These are phyloP conservation scores for Schizophyllum commune DNA, from an alignment of 1,284 basidiomycete species.

Conservation along the genomic window DNA sequence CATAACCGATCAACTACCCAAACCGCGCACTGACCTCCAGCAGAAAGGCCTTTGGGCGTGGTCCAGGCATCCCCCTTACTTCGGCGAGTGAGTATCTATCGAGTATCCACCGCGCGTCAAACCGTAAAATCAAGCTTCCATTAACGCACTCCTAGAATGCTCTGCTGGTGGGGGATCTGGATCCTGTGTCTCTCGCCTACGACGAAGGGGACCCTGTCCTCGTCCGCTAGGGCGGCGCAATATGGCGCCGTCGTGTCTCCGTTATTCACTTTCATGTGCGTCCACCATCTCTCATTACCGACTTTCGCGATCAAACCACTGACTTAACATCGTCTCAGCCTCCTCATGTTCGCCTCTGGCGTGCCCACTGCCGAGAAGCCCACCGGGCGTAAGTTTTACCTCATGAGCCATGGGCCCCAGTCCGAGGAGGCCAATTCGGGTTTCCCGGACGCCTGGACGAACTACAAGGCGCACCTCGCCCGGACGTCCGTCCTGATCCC, in stretches of 20 bases:
- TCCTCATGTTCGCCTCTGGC: slow-evolving; percentile 64
- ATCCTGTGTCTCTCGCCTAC: slow-evolving; percentile 53
- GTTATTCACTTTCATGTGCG: slow-evolving; percentile 56
- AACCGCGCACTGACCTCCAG: neutral
- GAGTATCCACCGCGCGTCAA: neutral
- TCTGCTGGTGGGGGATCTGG: slow-evolving; percentile 74
- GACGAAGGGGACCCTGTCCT: slow-evolving; percentile 34
- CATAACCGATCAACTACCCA: neutral
- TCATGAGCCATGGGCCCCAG: slow-evolving; percentile 40
- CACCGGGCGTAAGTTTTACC: slow-evolving; percentile 56
- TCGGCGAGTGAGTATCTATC: slow-evolving; percentile 53
- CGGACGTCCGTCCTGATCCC: slow-evolving; percentile 63
- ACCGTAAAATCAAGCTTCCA: too few species aligned
- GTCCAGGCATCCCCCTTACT: slow-evolving; percentile 69
- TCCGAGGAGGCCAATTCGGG: slow-evolving; percentile 17
- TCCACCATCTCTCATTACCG: too few species aligned
- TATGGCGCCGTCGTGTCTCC: slow-evolving; percentile 56
- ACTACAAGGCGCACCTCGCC: slow-evolving; percentile 50
- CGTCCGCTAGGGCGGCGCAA: slow-evolving; percentile 42
- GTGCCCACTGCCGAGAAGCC: slow-evolving; percentile 71
- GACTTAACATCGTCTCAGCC: slow-evolving; percentile 22
- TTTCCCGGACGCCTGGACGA: slow-evolving; percentile 36
- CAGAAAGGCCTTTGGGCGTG: slow-evolving; percentile 50
- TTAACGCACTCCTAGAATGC: slow-evolving; percentile 35
- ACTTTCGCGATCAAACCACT: too few species aligned